A percentile compares a stretch with the other conserved stretches of the same genome.
phyloP scores from a whole-genome alignment of 768 basidiomycete genomes.

The Rickenella mellea region DNA sequence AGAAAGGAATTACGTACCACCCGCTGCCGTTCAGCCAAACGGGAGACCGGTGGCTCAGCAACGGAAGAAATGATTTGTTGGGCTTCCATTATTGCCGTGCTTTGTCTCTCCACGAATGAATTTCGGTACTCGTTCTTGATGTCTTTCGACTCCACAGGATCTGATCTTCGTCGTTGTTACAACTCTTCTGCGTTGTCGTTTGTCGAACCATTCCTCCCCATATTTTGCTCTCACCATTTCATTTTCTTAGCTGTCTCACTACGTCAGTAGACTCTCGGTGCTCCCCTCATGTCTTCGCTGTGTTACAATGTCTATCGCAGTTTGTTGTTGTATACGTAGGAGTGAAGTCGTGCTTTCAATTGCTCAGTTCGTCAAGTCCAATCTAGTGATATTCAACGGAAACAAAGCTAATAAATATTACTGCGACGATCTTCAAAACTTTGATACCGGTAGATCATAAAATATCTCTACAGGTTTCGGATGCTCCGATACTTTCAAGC shows the following conservation, averaged over 20 bases:
- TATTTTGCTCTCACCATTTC: too few species aligned
- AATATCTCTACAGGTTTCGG: slow-evolving; percentile 65
- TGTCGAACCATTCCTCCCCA: too few species aligned
- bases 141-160: background rate
- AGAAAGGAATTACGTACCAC: slow-evolving; percentile 46
- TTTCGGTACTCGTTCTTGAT: background rate
- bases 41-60: slow-evolving; percentile 6
- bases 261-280: too few species aligned
- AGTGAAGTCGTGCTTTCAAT: too few species aligned
- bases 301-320: too few species aligned
- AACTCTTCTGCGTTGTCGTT: too few species aligned
- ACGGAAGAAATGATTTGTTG: background rate
- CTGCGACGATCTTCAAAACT: slow-evolving; percentile 24
- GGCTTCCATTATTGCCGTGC: background rate
- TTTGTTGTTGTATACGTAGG: too few species aligned
- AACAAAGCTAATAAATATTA: slow-evolving; percentile 34
- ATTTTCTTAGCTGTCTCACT: too few species aligned
- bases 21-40: slow-evolving; percentile 10
- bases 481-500: slow-evolving; percentile 41
- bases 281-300: too few species aligned
- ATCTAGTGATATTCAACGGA: slow-evolving; percentile 28
- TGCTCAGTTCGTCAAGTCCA: slow-evolving; percentile 32
- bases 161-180: too few species aligned
- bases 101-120: background rate
- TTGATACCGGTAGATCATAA: slow-evolving; percentile 60